Base-by-base conservation (phyloP, 2,329 filamentous ascomycete species). In the Alternaria incomplexa region DNA sequence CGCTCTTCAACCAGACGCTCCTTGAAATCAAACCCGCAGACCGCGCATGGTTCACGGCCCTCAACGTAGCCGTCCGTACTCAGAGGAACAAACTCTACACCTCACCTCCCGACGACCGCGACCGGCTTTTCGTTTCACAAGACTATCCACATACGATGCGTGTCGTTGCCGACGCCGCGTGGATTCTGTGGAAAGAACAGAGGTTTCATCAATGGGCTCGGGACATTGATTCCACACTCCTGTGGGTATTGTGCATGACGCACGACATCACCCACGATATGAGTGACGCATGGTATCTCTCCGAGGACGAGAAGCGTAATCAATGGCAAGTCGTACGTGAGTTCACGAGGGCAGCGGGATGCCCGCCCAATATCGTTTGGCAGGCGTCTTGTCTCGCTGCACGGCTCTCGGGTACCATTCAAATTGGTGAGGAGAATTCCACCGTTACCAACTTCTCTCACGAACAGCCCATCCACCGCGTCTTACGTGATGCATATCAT, bases 101-200 rank as follows among this genome's bases (percentile, higher is more conserved):
- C 8, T 13, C 13, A 30, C 22, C 17, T 40, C 36, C 36, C 36
- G 36, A 40, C 36, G 36, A 40, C 36, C 0, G 36, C 36, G 17
- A 8, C 36, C 36, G 4, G 36, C 36, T 15, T 40, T 0, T 3
- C n/a, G 36, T 40, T 40, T 17, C 11, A n/a, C 36, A 40, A 0
- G 36, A 52, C 15, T 58, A 58, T 54, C 17, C 53, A 30, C 28
- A 62, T 43, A 30, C 46, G 10, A 40, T 55, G 13, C 59, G 53
- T 40, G 11, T 61, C 13, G 36, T 58, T 2, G 47, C 47, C 10
- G 52, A 58, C 10, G 47, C 59, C 6, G 40, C 43, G 7, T 25
- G 17, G 1, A 48, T 62, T 17, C 54, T 58, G 1, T 7, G 26
- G 3, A 7, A 26, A 7, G 58, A 52, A n/a, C 30, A 25, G n/a